Base-by-base conservation (phyloP, 495 filamentous ascomycete genomes). In the Podospora tetraspora region DNA sequence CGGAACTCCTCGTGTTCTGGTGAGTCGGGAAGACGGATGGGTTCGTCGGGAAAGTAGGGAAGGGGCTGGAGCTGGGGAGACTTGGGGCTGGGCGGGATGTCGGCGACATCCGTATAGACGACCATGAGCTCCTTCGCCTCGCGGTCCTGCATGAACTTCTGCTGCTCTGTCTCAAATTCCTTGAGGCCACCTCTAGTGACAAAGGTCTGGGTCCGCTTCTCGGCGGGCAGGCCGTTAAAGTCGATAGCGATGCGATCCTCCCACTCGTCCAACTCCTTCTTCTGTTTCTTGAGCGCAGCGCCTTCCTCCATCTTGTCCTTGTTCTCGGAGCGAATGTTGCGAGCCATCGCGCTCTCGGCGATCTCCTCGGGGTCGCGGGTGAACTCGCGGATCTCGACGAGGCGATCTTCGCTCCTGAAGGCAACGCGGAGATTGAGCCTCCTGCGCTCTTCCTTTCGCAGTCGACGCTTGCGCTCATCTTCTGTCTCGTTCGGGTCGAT, bases 101-200 rank as follows among this genome's bases (percentile, higher is more conserved):
- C 93, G 8, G 85, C 84, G 37, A 80, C 77, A 63, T 88, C 87
- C 2, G 89, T 86, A 73, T 97, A 95, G 68, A 93, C 86, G 6
- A 89, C 91, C 88, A 96, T 92, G 34, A 97, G 84, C 25, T 91
- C 93, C n/a, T 83, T 88, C 23, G 83, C 80, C 77, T 96, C 94
- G 10, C 91, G 87, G 62, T 88, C 84, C 30, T 90, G 84, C 74
- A 92, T 92, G 5, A 82, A 81, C 56, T 84, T 81, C 66, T 88
- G 88, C 74, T 96, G 89, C 0, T 85, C 80, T 10, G 89, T 93
- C 0, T 79, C 76, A 10, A 91, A 83, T 5, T 79, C 72, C 37
- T 83, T 82, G 12, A 78, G 71, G 4, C 92, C 93, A 61, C 88
- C 89, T 61, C 89, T 86, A 22, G 87, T 90, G 22, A 83, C 78